Percentiles rank a stretch among this genome's conserved stretches.
phyloP scores from a whole-genome alignment of 2,329 filamentous ascomycete species.

The Pseudogymnoascus sp. region DNA sequence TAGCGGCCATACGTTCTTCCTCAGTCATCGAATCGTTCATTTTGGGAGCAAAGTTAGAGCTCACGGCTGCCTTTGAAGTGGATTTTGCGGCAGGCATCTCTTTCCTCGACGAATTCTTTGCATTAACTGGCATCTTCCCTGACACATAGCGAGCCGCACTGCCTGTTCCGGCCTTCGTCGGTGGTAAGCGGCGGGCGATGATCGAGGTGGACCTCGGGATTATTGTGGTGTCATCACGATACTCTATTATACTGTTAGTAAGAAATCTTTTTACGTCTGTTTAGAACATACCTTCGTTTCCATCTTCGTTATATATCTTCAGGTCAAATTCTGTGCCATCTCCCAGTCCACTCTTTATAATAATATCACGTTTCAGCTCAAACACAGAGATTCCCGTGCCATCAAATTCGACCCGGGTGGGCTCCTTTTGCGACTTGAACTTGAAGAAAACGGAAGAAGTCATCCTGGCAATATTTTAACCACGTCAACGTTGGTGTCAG shows the following conservation, averaged over 20 bases:
- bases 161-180: constrained; percentile 76
- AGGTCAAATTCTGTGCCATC: constrained; percentile 96
- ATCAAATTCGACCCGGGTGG: constrained; percentile 90
- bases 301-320: constrained; percentile 87
- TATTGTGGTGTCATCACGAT: constrained; percentile 96
- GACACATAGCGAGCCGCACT: constrained; percentile 91
- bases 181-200: constrained; percentile 78
- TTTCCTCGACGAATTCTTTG: constrained; percentile 69
- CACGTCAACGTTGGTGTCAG: constrained; percentile 2
- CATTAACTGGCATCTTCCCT: constrained; percentile 86
- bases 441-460: constrained; percentile 93
- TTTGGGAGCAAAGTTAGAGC: constrained; percentile 47
- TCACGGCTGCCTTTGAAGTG: constrained; percentile 46
- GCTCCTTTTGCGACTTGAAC: constrained; percentile 98
- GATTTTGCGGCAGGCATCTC: constrained; percentile 54
- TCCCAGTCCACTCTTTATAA: constrained; percentile 84
- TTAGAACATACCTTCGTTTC: constrained; percentile 68
- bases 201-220: constrained; percentile 93
- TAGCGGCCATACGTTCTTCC: constrained; percentile 86
- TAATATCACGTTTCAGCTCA: constrained; percentile 98
- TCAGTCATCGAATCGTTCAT: constrained; percentile 80
- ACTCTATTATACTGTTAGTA: constrained; percentile 54
- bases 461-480: constrained; percentile 23
- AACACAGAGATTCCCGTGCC: constrained; percentile 97
- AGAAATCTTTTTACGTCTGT: background rate